Evolutionary conservation across 176 grass and related monocot genomes (phyloP).

Genomic region (Cenchrus americanus): DNA sequence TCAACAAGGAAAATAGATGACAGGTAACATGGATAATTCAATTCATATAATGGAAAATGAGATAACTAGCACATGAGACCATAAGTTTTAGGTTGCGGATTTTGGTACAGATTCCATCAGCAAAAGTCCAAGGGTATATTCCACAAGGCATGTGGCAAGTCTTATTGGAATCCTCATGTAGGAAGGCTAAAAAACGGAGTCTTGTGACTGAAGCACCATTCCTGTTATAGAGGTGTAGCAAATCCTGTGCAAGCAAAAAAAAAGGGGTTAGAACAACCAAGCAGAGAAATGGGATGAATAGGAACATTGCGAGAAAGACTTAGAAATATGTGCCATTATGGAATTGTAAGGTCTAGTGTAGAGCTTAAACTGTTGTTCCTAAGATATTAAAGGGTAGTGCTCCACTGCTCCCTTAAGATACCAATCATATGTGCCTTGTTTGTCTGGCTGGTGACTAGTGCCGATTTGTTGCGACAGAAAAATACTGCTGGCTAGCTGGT

Average conservation of each 20-base stretch:
- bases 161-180: conserved; percentile 36
- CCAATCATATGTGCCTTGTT: no score
- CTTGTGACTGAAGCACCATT: conserved; percentile 9
- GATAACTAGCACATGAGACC: conserved; percentile 7
- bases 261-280: conserved; percentile 25
- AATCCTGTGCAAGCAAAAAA: conserved; percentile 45
- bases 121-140: conserved; percentile 17
- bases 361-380: not conserved
- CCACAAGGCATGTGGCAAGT: conserved; percentile 18
- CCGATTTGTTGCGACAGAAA: no score
- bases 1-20: not conserved
- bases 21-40: not conserved
- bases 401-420: not conserved
- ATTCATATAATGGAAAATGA: conserved; percentile 5
- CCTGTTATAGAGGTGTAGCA: conserved; percentile 63
- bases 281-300: not conserved
- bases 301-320: not conserved
- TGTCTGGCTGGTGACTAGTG: no score
- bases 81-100: not conserved
- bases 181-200: conserved; percentile 13
- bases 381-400: not conserved
- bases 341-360: not conserved
- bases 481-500: no score
- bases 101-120: conserved; percentile 40
- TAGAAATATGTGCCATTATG: not conserved